Percentiles rank a stretch among this genome's conserved stretches.
These are phyloP conservation scores for Hibiscus tridactylites DNA, from an alignment of 345 rosid genomes.

Conservation along the genomic window DNA sequence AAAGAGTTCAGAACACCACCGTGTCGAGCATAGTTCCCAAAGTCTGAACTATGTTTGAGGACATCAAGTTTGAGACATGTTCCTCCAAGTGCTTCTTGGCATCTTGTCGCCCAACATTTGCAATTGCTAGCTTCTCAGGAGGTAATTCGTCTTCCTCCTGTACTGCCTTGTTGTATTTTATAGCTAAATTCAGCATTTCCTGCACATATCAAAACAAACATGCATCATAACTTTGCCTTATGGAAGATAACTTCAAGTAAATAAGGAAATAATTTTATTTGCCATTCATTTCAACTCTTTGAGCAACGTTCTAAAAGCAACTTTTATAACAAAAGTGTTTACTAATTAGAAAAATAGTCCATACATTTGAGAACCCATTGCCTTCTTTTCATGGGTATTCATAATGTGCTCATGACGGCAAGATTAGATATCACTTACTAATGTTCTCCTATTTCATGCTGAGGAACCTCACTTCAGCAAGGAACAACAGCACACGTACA, in stretches of 20 bases:
- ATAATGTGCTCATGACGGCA: not conserved
- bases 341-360: not conserved
- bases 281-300: not conserved
- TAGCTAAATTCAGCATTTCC: constrained; percentile 86
- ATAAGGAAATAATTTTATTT: not conserved
- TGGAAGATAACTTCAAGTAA: not conserved
- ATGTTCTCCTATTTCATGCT: not conserved
- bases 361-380: not conserved
- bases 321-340: not conserved
- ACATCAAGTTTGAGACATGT: constrained; percentile 93
- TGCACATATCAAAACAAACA: constrained; percentile 21
- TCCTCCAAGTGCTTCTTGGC: constrained; percentile 98
- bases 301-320: not conserved
- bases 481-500: not conserved
- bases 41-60: constrained; percentile 94
- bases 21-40: constrained; percentile 98
- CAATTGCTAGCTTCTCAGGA: constrained; percentile 89
- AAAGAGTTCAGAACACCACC: constrained; percentile 53
- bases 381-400: not conserved
- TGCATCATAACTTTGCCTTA: not conserved
- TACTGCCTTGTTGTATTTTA: constrained; percentile 90
- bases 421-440: not conserved
- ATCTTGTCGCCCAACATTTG: constrained; percentile 94
- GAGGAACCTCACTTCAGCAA: not conserved
- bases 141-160: constrained; percentile 97